phyloP scores from a whole-genome alignment of 768 basidiomycete genomes.

The Auriculariales sp. region DNA sequence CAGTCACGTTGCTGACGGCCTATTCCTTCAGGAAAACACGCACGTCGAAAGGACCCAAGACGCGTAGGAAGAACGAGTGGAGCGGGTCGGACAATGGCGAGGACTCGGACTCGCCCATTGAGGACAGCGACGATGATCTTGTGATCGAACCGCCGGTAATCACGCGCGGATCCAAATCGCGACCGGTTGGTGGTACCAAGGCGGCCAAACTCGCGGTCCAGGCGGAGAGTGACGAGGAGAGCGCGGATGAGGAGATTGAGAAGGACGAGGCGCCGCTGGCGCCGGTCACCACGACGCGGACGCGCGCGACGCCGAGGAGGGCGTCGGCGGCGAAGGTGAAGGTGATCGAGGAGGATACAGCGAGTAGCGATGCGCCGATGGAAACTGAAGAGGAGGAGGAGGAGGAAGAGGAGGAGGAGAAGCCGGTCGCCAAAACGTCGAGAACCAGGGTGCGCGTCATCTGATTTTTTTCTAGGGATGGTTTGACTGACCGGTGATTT shows the following conservation, averaged over 20 bases:
- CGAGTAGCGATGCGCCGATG: constrained; percentile 5
- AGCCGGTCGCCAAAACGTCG: constrained; percentile 23
- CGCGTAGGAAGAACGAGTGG: not conserved
- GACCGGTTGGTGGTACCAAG: constrained; percentile 19
- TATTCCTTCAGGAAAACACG: constrained; percentile 6
- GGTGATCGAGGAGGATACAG: constrained; percentile 26
- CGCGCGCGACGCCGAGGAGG: constrained; percentile 5
- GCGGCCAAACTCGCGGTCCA: constrained; percentile 16
- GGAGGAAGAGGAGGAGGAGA: constrained; percentile 18
- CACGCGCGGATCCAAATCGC: not conserved
- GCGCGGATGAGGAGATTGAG: constrained; percentile 28
- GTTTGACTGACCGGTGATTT: too few relatives aligned
- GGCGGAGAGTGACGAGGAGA: constrained; percentile 11
- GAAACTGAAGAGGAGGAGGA: constrained; percentile 19
- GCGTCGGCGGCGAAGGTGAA: constrained; percentile 17
- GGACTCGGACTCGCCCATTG: not conserved
- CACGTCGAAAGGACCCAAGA: not conserved
- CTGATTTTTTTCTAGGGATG: too few relatives aligned
- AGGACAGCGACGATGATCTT: not conserved
- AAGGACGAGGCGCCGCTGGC: constrained; percentile 31
- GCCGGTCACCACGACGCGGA: constrained; percentile 10
- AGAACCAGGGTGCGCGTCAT: too few relatives aligned
- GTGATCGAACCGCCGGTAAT: too few relatives aligned
- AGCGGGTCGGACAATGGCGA: not conserved
- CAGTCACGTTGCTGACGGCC: too few relatives aligned